Base-by-base conservation (phyloP, 2,329 filamentous ascomycete genomes). In the Phialophora chinensis region DNA sequence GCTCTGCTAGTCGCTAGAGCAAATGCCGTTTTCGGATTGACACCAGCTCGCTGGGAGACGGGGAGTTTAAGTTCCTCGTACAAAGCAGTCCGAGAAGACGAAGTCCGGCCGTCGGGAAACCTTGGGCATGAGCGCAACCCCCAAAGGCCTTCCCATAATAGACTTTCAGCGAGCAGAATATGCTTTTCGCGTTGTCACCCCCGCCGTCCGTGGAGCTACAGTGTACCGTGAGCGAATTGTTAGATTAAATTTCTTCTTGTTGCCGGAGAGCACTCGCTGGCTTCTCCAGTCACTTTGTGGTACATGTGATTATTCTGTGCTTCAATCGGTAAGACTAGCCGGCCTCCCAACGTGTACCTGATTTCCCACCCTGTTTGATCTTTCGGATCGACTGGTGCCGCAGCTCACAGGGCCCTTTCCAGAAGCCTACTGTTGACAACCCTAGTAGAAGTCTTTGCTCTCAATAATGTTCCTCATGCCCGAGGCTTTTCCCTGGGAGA, bases 361-460 rank as follows among this genome's bases (percentile, higher is more conserved):
- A 62, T 55, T 58, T 42, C 35, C 53, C 55, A 58, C 53, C 7
- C 25, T 54, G 25, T 62, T 44, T 8, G 23, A 47, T 56, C 60
- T 33, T 47, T 55, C 44, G 10, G 52, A 55, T 23, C 33, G 25
- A 12, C 35, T 47, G 49, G 60, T 55, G 27, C 54, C 20, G 23
- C 60, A 62, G 20, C 42, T 25, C 60, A 11, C 52, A 38, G 14
- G 58, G 50, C 50, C 47, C 52, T 35, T 62, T 29, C 23, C 31
- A 17, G 44, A 47, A 47, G 50, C 35, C 35, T 25, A 52, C 33
- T 35, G 38, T 49, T 27, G 47, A 56, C 47, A 55, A 33, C 52
- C 59, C 47, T 27, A 35, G 49, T 54, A 53, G 47, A 61, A 47
- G 59, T 54, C 60, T 56, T 62, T 49, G n/a, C 60, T 61, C 52